These are phyloP conservation scores for Globisporangium camurandrum DNA, from an alignment of 352 stramenopile species.

Conservation along the genomic window DNA sequence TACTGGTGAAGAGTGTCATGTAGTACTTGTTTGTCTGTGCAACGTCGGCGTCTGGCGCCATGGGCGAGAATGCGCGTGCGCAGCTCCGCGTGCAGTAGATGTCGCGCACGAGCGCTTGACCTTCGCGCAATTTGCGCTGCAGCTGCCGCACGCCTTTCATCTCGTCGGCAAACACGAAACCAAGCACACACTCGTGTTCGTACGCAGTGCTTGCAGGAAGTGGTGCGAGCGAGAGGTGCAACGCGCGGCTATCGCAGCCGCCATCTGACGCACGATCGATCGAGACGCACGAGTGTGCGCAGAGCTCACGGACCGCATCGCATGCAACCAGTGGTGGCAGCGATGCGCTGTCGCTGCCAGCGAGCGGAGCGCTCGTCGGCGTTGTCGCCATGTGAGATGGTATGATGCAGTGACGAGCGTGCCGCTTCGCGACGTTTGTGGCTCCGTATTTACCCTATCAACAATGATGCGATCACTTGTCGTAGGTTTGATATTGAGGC, in stretches of 20 bases:
- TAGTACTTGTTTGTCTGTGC: slow-evolving; percentile 28
- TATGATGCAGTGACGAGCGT: neutral
- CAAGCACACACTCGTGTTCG: slow-evolving; percentile 37
- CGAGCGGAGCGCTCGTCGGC: no score
- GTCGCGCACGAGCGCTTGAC: slow-evolving; percentile 23
- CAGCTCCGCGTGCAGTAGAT: slow-evolving; percentile 61
- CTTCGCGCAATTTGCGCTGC: slow-evolving; percentile 27
- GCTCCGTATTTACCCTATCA: slow-evolving; percentile 2
- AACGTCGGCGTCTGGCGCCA: slow-evolving; percentile 15
- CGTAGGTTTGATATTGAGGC: no score
- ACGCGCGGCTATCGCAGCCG: slow-evolving; percentile 10
- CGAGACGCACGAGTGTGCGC: slow-evolving; percentile 15
- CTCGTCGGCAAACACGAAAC: slow-evolving; percentile 51
- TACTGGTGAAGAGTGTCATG: slow-evolving; percentile 39
- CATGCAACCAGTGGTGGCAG: neutral
- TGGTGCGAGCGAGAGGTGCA: slow-evolving; percentile 23
- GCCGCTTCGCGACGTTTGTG: neutral
- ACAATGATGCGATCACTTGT: neutral
- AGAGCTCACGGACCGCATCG: slow-evolving; percentile 20
- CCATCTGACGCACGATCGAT: slow-evolving; percentile 1
- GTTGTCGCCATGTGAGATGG: slow-evolving; percentile 3
- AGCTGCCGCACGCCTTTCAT: slow-evolving; percentile 53
- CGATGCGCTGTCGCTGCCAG: neutral
- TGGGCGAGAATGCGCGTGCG: slow-evolving; percentile 34
- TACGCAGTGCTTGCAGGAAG: slow-evolving; percentile 23